These are phyloP conservation scores for Tetrahymena malaccensis DNA, from an alignment of 73 alveolate species.

Conservation along the genomic window DNA sequence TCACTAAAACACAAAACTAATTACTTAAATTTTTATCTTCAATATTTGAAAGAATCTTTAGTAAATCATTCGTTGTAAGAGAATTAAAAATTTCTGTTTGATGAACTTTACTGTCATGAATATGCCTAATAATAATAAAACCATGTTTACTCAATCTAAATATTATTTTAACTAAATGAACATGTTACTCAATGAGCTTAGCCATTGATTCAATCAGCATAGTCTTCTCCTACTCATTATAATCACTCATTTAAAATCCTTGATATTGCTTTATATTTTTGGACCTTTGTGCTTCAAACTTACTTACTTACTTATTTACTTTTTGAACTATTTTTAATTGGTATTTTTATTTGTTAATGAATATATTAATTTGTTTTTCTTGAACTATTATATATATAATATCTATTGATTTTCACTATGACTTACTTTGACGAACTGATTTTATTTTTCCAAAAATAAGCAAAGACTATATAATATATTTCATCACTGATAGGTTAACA, in stretches of 20 bases:
- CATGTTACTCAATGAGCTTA: neutral
- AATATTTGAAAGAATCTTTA: slow-evolving; percentile 24
- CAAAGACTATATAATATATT: neutral
- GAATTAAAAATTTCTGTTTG: slow-evolving; percentile 37
- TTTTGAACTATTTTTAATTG: neutral
- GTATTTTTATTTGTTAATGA: neutral
- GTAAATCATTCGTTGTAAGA: slow-evolving; percentile 12
- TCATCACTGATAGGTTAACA: neutral
- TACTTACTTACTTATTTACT: neutral
- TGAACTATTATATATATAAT: neutral
- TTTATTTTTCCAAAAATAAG: neutral
- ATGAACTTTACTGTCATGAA: slow-evolving; percentile 37
- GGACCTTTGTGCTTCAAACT: neutral
- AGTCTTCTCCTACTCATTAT: neutral
- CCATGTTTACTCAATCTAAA: slow-evolving; percentile 3
- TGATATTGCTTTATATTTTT: neutral
- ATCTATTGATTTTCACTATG: neutral
- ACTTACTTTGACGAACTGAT: neutral
- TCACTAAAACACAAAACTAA: neutral
- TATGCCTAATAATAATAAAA: slow-evolving; percentile 11
- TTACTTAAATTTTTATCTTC: slow-evolving; percentile 18
- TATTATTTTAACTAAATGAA: slow-evolving; percentile 5
- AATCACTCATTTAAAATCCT: neutral
- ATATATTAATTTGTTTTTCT: neutral
- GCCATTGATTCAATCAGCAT: neutral